Evolutionary conservation across 148 eudicot genomes (phyloP), one percentile per base, ranked within the genome.

Genomic region (Oxyria digyna): DNA sequence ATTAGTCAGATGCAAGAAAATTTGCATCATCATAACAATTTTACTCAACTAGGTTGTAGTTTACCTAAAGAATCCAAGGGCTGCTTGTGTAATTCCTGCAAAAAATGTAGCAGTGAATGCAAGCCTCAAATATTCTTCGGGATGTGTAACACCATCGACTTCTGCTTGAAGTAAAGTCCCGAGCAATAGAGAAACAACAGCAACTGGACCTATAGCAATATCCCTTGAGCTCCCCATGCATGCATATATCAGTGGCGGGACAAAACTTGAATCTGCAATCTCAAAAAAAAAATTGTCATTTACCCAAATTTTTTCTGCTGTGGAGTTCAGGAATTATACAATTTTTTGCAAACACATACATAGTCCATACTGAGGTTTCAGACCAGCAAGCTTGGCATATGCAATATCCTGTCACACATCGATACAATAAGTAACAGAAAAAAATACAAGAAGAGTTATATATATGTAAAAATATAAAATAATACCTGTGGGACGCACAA

Each of bases 201-300:
- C 98, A 68, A 93, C 96, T 1, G 98, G 98, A 29, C 98, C 98
- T 6, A 93, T 93, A 6, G 98, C 98, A 8, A 89, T 85, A 67
- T 93, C 91, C 74, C 95, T 85, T 63, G 98, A 92, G 72, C 98
- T 93, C 15, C 98, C 96, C 96, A 89, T 93, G 69, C 81, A 78
- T 2, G 98, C 96, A 72, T 93, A 93, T 15, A 93, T 71, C 69
- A 93, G 75, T 21, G 98, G 98, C 42, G 98, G 94, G 13, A 93
- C 83, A 71, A 93, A 87, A 73, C 98, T 93, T 57, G 82, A 77
- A 71, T 93, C 98, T 93, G 83, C 64, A 59, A 27, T 1, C 33
- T 57, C 65, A 29, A 15, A 4, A 59, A 8, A n/a, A 59, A 31
- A 29, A 1, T 6, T 2, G 62, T 55, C 35, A 55, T 55, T 4